phyloP scores from a whole-genome alignment of 1,139 yeast species.

The Pichia sp. region DNA sequence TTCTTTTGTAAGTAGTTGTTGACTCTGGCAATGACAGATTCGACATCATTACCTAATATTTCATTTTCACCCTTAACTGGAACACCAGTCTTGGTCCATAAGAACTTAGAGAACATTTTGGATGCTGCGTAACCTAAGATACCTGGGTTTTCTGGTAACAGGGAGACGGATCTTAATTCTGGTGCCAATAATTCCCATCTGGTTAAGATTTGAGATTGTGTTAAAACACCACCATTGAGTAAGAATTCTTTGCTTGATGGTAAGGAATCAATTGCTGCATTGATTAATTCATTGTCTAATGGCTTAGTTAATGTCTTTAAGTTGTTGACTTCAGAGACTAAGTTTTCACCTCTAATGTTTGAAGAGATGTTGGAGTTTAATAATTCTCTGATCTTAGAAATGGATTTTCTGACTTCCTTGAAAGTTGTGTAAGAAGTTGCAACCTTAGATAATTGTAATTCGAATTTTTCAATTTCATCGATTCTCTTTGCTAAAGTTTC shows the following conservation, averaged over 20 bases:
- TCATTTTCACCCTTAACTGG: slow-evolving; percentile 40
- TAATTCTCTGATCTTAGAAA: slow-evolving; percentile 51
- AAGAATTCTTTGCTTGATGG: slow-evolving; percentile 40
- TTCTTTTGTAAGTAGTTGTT: slow-evolving; percentile 74
- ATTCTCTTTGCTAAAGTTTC: slow-evolving; percentile 58
- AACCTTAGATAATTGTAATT: slow-evolving; percentile 56
- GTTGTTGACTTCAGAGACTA: slow-evolving; percentile 33
- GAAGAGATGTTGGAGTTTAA: slow-evolving; percentile 38
- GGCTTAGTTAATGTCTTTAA: slow-evolving; percentile 32
- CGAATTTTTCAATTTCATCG: slow-evolving; percentile 56
- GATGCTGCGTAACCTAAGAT: slow-evolving; percentile 89
- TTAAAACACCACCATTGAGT: slow-evolving; percentile 44
- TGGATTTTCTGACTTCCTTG: slow-evolving; percentile 55
- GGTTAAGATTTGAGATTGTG: slow-evolving; percentile 63
- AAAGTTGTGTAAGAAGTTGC: slow-evolving; percentile 55
- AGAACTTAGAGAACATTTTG: slow-evolving; percentile 67
- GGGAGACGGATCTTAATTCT: slow-evolving; percentile 84
- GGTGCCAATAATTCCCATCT: slow-evolving; percentile 80
- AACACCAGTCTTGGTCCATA: slow-evolving; percentile 62
- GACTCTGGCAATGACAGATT: slow-evolving; percentile 85
- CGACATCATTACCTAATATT: slow-evolving; percentile 77
- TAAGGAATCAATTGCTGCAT: slow-evolving; percentile 36
- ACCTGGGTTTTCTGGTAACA: slow-evolving; percentile 88
- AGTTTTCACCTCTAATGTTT: slow-evolving; percentile 27
- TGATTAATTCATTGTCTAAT: slow-evolving; percentile 29